Evolutionary conservation across 768 basidiomycete genomes (phyloP).

Genomic region (Xerocomellus intermedius): DNA sequence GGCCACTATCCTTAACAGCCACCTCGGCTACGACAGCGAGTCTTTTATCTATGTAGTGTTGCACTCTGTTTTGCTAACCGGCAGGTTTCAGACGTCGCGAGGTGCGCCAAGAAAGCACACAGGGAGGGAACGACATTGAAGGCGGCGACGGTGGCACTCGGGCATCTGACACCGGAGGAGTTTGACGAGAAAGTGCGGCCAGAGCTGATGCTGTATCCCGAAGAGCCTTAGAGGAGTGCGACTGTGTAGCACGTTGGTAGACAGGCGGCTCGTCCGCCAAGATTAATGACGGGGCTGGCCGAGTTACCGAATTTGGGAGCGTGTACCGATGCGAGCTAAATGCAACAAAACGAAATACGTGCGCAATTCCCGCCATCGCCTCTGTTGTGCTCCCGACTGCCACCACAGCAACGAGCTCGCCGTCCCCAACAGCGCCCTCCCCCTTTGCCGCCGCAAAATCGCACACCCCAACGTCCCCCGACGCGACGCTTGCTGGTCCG

Average conservation of each 20-base stretch:
- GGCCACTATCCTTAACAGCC: conserved; percentile 94
- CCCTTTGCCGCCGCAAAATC: neutral
- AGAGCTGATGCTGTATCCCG: conserved; percentile 85
- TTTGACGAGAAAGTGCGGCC: conserved; percentile 94
- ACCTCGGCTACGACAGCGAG: conserved; percentile 96
- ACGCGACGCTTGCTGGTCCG: neutral
- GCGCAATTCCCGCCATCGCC: conserved; percentile 34
- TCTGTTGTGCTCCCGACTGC: conserved; percentile 18
- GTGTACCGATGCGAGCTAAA: conserved; percentile 35
- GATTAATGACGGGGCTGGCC: conserved; percentile 20
- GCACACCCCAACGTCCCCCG: neutral
- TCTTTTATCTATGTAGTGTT: conserved; percentile 16
- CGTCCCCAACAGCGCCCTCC: conserved; percentile 4
- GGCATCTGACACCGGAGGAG: conserved; percentile 83
- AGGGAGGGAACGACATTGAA: conserved; percentile 96
- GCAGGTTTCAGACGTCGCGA: conserved; percentile 77
- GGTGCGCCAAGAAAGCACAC: conserved; percentile 99
- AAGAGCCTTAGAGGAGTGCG: conserved; percentile 37
- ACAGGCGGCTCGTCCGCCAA: conserved; percentile 24
- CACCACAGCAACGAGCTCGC: conserved; percentile 19
- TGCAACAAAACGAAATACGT: conserved; percentile 37
- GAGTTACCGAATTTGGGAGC: conserved; percentile 31
- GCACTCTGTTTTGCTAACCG: conserved; percentile 8
- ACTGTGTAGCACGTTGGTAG: neutral
- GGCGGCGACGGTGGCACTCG: conserved; percentile 87